These are phyloP conservation scores for Pleurotus platypus DNA, from an alignment of 768 basidiomycete genomes.

Conservation along the genomic window DNA sequence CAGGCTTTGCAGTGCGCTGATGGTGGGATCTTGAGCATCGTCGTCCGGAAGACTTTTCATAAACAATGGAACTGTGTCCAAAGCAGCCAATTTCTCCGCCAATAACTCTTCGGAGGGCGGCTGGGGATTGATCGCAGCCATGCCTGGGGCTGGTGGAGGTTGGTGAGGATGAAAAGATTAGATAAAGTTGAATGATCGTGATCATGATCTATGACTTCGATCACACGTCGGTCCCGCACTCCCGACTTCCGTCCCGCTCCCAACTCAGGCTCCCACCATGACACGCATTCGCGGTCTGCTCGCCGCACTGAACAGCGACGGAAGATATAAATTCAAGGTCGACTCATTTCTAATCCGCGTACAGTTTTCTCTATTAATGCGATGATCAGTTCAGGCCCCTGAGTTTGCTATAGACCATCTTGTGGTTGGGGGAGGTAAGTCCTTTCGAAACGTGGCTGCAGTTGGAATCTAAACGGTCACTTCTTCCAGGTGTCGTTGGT, in stretches of 20 bases:
- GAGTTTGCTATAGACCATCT: conserved; percentile 77
- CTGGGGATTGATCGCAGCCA: conserved; percentile 28
- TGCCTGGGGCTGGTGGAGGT: neutral
- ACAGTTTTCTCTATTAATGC: neutral
- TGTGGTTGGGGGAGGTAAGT: conserved; percentile 81
- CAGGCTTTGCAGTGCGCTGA: conserved; percentile 84
- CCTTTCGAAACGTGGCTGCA: neutral
- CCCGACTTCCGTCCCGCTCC: no score
- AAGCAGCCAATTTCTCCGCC: conserved; percentile 36
- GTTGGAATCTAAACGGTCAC: neutral
- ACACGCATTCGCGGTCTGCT: conserved; percentile 47
- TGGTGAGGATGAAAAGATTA: neutral
- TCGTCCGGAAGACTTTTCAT: conserved; percentile 85
- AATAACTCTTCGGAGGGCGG: conserved; percentile 26
- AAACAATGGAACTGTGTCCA: conserved; percentile 81
- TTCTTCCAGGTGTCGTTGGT: conserved; percentile 66
- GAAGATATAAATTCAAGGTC: conserved; percentile 62
- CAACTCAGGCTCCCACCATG: neutral
- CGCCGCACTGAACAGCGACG: conserved; percentile 59
- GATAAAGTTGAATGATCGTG: neutral
- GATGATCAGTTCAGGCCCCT: conserved; percentile 42
- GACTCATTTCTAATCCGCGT: conserved; percentile 5
- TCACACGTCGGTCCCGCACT: neutral
- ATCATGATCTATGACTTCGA: neutral
- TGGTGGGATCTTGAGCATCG: conserved; percentile 54